Evolutionary conservation across 345 rosid species (phyloP), one percentile per base, ranked within the genome.

Genomic region (Cardiospermum halicacabum): DNA sequence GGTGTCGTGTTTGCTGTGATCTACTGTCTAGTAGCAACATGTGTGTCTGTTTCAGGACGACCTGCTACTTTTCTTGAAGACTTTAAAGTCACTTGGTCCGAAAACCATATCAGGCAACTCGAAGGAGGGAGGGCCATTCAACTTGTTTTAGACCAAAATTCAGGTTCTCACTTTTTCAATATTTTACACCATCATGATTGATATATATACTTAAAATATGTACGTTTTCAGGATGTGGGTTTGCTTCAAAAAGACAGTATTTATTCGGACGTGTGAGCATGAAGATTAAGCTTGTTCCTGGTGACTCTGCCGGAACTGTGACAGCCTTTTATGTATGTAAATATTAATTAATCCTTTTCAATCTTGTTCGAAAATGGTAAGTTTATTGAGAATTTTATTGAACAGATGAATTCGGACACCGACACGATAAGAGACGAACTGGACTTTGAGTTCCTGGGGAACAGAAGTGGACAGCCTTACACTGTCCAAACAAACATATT

Each of bases 251-350:
- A 81, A 68, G 77, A 27, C 56, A 76, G 56, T 93, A 90, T 74
- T 53, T 90, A 78, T 93, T 84, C 37, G 97, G 98, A 50, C 80
- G 82, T 54, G 92, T 93, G 5, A 86, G 97, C 85, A 84, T 93
- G 89, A 88, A 80, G 84, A 86, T 93, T 80, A 93, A 90, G 83
- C 98, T 93, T 61, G 7, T 93, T 58, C 82, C 92, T 0, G 97
- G 99, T 2, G 99, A 93, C 80, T 93, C 97, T n/a, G 99, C 99
- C 13, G 99, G 97, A 74, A 90, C 97, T 2, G 97, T 93, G 75
- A 84, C 99, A 1, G 99, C 99, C 73, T 93, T 93, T 72, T 93
- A 91, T 48, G 97, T 91, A 74, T 47, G 84, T 56, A 19, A 3
- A 19, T 19, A 7, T 47, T 47, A 3, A n/a, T 47, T 0, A 60